Percentiles rank a stretch among this genome's conserved stretches.
Conservation (phyloP, 306 rosid species). For the Castanea crenata region DNA sequence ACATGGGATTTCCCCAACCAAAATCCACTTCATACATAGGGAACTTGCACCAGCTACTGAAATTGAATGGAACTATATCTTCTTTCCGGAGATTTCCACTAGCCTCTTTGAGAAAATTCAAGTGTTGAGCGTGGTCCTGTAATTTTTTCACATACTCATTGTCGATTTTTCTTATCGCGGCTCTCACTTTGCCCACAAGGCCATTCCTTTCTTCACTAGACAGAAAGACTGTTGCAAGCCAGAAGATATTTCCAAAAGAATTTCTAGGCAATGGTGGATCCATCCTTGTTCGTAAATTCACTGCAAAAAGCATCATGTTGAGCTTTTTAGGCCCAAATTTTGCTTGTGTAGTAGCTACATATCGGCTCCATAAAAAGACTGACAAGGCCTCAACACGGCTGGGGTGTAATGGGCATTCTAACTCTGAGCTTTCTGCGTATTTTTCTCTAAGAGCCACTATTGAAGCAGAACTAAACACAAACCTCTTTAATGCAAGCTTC, state of each 20-base stretch:
- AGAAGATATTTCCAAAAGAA: neutral
- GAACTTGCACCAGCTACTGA: constrained; percentile 8
- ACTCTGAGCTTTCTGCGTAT: neutral
- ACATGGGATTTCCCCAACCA: constrained; percentile 45
- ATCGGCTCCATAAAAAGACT: constrained; percentile 12
- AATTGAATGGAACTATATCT: neutral
- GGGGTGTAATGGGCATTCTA: neutral
- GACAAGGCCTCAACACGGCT: neutral
- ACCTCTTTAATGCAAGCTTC: constrained; percentile 8
- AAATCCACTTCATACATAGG: constrained; percentile 31
- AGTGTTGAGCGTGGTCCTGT: neutral
- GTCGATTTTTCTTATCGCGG: neutral
- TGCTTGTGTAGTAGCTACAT: neutral
- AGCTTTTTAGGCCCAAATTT: neutral
- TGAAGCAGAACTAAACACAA: constrained; percentile 9
- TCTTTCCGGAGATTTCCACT: neutral
- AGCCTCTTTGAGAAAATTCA: neutral
- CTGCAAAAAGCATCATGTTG: neutral
- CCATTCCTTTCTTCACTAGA: neutral
- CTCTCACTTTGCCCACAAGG: neutral
- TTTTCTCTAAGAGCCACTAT: neutral
- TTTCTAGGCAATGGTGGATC: neutral
- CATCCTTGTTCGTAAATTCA: constrained; percentile 17
- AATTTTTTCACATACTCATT: neutral
- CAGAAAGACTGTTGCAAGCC: neutral